phyloP scores from a whole-genome alignment of 176 grass and related monocot species.

The Phoenix dactylifera region DNA sequence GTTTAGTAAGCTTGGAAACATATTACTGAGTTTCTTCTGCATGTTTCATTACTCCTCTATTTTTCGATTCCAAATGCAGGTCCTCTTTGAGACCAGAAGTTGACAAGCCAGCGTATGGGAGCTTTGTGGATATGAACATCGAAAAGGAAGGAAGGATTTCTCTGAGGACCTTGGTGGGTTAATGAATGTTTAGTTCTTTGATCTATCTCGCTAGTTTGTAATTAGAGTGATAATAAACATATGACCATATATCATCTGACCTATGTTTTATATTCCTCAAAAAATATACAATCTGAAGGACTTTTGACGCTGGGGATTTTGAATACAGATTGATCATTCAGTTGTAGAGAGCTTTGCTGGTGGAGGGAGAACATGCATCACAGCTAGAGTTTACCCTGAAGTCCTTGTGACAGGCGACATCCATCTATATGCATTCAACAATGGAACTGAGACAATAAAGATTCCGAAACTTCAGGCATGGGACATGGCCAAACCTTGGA shows the following conservation, averaged over 20 bases:
- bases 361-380: conserved; percentile 56
- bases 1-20: no score
- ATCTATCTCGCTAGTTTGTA: no score
- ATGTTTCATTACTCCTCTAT: background rate
- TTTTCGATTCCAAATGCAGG: conserved; percentile 17
- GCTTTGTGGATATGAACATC: conserved; percentile 58
- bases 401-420: conserved; percentile 1
- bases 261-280: background rate
- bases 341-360: conserved; percentile 79
- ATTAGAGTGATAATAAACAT: no score
- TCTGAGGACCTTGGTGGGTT: conserved; percentile 70
- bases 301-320: no score
- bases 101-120: conserved; percentile 59
- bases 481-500: conserved; percentile 32
- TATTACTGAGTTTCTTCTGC: no score
- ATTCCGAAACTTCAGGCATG: conserved; percentile 50
- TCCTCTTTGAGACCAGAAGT: conserved; percentile 55
- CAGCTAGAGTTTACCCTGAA: conserved; percentile 54
- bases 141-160: conserved; percentile 48
- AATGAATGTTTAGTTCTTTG: background rate
- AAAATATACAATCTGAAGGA: no score
- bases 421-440: conserved; percentile 67
- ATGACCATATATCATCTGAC: no score
- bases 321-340: conserved; percentile 56
- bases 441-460: conserved; percentile 31